Conservation (phyloP, 1,284 basidiomycete genomes). For the Puccinia coronata region DNA sequence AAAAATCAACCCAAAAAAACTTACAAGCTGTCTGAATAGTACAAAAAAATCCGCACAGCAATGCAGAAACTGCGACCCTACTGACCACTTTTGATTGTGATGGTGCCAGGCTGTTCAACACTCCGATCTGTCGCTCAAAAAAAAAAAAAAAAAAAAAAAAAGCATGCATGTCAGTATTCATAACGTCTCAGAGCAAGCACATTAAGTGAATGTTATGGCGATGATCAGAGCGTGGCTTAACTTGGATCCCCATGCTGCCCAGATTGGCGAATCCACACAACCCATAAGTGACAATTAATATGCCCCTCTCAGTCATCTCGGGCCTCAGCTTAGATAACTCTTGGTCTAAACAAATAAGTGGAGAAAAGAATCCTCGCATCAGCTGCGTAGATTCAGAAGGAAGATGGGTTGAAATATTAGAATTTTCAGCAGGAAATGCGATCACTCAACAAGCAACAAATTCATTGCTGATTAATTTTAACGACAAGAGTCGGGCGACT, state of each 20-base stretch:
- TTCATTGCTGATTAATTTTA: slow-evolving; percentile 72
- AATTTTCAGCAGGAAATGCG: background rate
- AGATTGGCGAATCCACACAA: slow-evolving; percentile 89
- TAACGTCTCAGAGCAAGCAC: too few species aligned
- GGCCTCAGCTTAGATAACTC: slow-evolving; percentile 55
- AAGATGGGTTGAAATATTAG: background rate
- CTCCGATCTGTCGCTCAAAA: slow-evolving; percentile 35
- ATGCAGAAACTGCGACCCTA: slow-evolving; percentile 50
- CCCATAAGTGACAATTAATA: slow-evolving; percentile 75
- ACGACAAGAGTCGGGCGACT: slow-evolving; percentile 69
- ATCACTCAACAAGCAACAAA: slow-evolving; percentile 65
- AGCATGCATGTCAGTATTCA: too few species aligned
- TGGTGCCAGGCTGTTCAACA: slow-evolving; percentile 29
- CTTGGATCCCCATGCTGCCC: slow-evolving; percentile 73
- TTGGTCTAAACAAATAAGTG: slow-evolving; percentile 24
- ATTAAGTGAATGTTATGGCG: too few species aligned
- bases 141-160: too few species aligned
- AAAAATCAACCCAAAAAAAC: background rate
- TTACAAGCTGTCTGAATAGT: slow-evolving; percentile 60
- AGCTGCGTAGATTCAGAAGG: background rate
- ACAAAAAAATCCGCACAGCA: slow-evolving; percentile 58
- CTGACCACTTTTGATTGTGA: background rate
- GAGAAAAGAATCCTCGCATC: background rate
- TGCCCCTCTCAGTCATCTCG: slow-evolving; percentile 71
- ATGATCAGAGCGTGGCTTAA: background rate